phyloP scores from a whole-genome alignment of 192 early-diverging fungal species.

The Linnemannia zychae region DNA sequence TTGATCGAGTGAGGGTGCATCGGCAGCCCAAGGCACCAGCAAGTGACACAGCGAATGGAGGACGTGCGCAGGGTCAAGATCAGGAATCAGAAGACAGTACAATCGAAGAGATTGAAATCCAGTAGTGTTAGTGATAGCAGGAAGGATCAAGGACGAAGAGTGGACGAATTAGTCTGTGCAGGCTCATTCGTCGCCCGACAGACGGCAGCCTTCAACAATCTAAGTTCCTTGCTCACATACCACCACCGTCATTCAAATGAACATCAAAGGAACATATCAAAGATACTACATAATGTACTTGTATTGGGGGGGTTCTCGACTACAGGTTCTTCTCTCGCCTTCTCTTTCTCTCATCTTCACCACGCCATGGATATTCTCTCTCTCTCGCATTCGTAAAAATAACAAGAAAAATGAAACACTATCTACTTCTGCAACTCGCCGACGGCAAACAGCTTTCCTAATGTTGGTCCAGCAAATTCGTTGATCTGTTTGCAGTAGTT shows the following conservation, averaged over 20 bases:
- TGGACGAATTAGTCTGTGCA: too few species aligned
- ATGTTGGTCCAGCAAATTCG: constrained; percentile 93
- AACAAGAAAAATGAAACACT: background rate
- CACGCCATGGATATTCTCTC: background rate
- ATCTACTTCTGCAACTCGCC: constrained; percentile 79
- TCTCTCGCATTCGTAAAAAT: background rate
- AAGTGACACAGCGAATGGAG: background rate
- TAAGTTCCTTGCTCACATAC: too few species aligned
- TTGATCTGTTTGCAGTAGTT: constrained; percentile 94
- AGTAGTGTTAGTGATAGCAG: background rate
- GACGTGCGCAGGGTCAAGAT: background rate
- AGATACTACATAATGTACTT: constrained; percentile 2
- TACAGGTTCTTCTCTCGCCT: background rate
- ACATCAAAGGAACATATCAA: background rate
- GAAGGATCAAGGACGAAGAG: background rate
- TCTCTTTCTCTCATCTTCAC: background rate
- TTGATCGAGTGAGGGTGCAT: background rate
- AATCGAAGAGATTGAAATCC: background rate
- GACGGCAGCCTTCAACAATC: too few species aligned
- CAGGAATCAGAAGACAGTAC: background rate
- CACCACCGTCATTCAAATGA: too few species aligned
- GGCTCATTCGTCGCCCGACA: too few species aligned
- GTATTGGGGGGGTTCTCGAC: background rate
- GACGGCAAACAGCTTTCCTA: constrained; percentile 91
- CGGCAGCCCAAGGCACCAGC: background rate